A percentile compares a stretch with the other conserved stretches of the same genome.
Conservation (phyloP, 108 stramenopile genomes). For the Pseudonitzschia multiseries region DNA sequence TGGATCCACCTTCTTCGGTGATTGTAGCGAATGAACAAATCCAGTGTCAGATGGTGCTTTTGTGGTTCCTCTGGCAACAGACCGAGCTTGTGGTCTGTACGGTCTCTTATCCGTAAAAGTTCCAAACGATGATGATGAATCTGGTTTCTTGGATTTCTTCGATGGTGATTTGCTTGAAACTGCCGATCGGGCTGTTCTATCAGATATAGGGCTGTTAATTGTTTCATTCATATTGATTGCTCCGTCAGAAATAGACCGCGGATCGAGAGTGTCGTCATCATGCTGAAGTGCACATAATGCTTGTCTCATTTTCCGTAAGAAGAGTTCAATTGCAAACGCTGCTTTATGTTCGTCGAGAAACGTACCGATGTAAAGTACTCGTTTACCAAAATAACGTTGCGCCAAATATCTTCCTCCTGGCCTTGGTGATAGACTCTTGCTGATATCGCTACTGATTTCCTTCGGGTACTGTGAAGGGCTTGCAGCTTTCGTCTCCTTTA, state of each 20-base stretch:
- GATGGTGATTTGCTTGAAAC: no score
- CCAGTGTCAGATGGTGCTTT: neutral
- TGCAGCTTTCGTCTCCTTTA: neutral
- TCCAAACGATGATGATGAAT: neutral
- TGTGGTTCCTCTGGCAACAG: neutral
- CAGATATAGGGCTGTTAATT: neutral
- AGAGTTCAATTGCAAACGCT: conserved; percentile 53
- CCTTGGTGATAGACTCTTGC: conserved; percentile 48
- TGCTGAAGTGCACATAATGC: neutral
- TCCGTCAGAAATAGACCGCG: no score
- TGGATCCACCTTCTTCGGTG: neutral
- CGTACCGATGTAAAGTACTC: conserved; percentile 60
- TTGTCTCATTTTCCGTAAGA: conserved; percentile 17
- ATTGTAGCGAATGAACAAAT: neutral
- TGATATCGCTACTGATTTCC: conserved; percentile 5
- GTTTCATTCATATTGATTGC: neutral
- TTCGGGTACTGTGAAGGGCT: conserved; percentile 3
- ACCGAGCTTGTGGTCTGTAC: neutral
- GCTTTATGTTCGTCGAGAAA: conserved; percentile 61
- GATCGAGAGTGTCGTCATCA: neutral
- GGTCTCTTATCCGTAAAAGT: conserved; percentile 1
- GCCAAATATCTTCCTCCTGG: conserved; percentile 51
- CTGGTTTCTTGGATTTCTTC: neutral
- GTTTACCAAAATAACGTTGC: conserved; percentile 59
- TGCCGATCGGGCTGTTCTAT: neutral